These are phyloP conservation scores for Paracorniculantispora psalliotae DNA, from an alignment of 2,329 filamentous ascomycete genomes.

Conservation along the genomic window DNA sequence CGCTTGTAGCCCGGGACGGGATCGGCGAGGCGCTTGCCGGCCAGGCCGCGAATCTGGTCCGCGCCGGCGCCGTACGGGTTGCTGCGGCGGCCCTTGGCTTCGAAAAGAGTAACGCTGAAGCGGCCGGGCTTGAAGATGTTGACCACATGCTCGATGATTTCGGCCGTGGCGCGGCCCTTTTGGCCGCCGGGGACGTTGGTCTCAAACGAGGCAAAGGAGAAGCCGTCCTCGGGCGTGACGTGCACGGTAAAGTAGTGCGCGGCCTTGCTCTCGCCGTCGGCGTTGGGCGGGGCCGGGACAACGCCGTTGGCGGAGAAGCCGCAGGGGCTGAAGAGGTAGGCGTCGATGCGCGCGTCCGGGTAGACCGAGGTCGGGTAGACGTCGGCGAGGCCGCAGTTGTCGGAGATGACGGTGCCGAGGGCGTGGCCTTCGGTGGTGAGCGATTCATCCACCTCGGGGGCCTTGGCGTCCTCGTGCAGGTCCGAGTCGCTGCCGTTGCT, in stretches of 20 bases:
- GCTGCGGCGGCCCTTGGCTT: slow-evolving; percentile 64
- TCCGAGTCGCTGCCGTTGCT: slow-evolving; percentile 56
- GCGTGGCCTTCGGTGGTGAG: slow-evolving; percentile 90
- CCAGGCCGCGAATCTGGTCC: slow-evolving; percentile 32
- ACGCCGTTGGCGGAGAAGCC: slow-evolving; percentile 97
- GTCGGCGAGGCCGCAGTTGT: slow-evolving; percentile 80
- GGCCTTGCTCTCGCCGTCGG: slow-evolving; percentile 40
- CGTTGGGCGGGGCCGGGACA: slow-evolving; percentile 67
- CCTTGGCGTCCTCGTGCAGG: slow-evolving; percentile 48
- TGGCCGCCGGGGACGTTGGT: slow-evolving; percentile 92
- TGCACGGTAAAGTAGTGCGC: slow-evolving; percentile 98
- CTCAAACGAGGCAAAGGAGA: slow-evolving; percentile 97
- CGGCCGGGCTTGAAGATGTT: slow-evolving; percentile 95
- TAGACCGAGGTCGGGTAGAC: slow-evolving; percentile 85
- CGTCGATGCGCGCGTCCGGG: slow-evolving; percentile 88
- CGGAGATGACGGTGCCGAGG: slow-evolving; percentile 85
- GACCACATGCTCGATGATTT: slow-evolving; percentile 90
- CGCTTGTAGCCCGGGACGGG: slow-evolving; percentile 79
- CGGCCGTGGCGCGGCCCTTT: slow-evolving; percentile 79
- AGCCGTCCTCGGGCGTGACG: slow-evolving; percentile 93
- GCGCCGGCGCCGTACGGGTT: slow-evolving; percentile 36
- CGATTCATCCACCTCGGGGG: slow-evolving; percentile 60
- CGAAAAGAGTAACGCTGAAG: slow-evolving; percentile 94
- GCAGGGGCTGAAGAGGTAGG: slow-evolving; percentile 93
- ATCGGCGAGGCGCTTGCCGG: slow-evolving; percentile 59